phyloP scores from a whole-genome alignment of 495 filamentous ascomycete genomes.

The Xylaria telfairii region DNA sequence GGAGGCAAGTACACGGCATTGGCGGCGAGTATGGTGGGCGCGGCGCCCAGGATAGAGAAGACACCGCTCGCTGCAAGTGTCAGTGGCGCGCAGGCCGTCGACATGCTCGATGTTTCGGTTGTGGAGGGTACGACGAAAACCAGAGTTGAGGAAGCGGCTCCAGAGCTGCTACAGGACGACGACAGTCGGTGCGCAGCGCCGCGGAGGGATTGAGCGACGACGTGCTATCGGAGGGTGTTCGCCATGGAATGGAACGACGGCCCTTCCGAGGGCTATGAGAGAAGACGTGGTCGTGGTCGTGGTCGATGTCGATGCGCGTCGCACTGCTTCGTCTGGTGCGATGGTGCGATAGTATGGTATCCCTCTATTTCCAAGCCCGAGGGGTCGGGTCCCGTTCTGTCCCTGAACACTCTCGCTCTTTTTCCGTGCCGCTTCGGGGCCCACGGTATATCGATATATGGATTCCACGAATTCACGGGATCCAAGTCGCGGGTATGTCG shows the following conservation, averaged over 20 bases:
- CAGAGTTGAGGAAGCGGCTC: slow-evolving; percentile 1
- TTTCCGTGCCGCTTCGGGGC: neutral
- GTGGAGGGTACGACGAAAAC: neutral
- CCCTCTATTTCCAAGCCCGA: slow-evolving; percentile 4
- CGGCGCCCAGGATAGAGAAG: slow-evolving; percentile 62
- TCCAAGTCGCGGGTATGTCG: neutral
- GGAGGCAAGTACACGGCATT: slow-evolving; percentile 68
- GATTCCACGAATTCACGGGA: neutral
- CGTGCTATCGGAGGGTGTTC: slow-evolving; percentile 37
- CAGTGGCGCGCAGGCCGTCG: slow-evolving; percentile 61
- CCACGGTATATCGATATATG: neutral
- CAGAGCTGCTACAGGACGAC: neutral
- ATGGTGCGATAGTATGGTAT: too few relatives aligned
- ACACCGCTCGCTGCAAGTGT: slow-evolving; percentile 67
- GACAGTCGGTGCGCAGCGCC: slow-evolving; percentile 30
- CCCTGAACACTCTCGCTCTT: neutral
- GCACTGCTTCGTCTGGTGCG: neutral
- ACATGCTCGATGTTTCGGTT: slow-evolving; percentile 32
- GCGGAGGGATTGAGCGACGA: slow-evolving; percentile 3
- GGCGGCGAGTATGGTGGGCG: slow-evolving; percentile 64
- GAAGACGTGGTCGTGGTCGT: too few relatives aligned
- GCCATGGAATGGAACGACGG: slow-evolving; percentile 39
- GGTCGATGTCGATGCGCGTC: slow-evolving; percentile 21
- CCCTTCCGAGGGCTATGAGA: slow-evolving; percentile 33
- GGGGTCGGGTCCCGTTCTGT: neutral